Evolutionary conservation across 257 asterid genomes (phyloP), one percentile per base, ranked within the genome.

Genomic region (Leptodermis oblonga): DNA sequence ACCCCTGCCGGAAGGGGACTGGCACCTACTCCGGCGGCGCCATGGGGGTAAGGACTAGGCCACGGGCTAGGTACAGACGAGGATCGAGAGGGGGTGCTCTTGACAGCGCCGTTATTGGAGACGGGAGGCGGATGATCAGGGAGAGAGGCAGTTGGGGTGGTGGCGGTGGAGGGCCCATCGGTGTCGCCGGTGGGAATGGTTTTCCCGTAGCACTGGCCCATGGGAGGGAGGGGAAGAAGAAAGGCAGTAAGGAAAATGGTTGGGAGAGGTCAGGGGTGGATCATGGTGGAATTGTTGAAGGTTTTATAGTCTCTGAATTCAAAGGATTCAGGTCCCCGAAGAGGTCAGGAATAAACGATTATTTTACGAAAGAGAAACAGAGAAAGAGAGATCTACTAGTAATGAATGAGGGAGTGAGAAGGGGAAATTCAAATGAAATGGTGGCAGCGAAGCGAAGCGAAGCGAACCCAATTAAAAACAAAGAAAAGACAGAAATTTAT

Each of bases 151-250:
- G 76, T 49, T 65, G 69, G 64, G 36, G 83, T 55, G 73, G 80
- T 55, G 73, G 81, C 73, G 41, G 74, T 41, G 70, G 73, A 43
- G 20, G 84, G 66, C 52, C 64, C 68, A 5, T 79, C 90, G 60
- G 77, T 86, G 79, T 78, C 80, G 46, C 79, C 83, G 22, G 90
- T 81, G 74, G 96, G 95, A 82, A 87, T 85, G 75, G 93, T 79
- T 85, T 92, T 92, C 37, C 97, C 97, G 70, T 89, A 92, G 61
- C 97, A 92, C 91, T 92, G 97, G 60, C 80, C 84, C 83, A 80
- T 83, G 85, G 82, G 76, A 80, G n/a, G 81, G 79, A 71, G 80
- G 83, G 78, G 65, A 61, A 49, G 33, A 25, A 53, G 34, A 18
- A 3, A 33, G 2, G 15, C 12, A 34, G 39, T 41, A 6, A 11